A percentile compares a stretch with the other conserved stretches of the same genome.
Conservation (phyloP, 2,329 filamentous ascomycete genomes). For the Lasiodiplodia gonubiensis region DNA sequence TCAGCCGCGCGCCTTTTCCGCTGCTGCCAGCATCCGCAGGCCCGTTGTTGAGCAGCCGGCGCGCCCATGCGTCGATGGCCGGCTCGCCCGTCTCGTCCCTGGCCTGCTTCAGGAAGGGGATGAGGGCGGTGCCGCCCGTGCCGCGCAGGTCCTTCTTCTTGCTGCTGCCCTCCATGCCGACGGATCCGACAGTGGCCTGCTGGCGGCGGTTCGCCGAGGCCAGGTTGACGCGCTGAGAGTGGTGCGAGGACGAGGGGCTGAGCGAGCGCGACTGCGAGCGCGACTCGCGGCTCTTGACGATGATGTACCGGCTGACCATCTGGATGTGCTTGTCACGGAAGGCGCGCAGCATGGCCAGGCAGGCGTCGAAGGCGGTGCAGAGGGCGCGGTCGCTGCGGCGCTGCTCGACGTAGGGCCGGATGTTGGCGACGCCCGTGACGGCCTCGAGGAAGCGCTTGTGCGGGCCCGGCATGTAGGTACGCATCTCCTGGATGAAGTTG, state of each 20-base stretch:
- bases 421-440: constrained; percentile 79
- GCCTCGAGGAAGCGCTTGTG: constrained; percentile 89
- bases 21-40: constrained; percentile 40
- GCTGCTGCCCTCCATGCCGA: constrained; percentile 31
- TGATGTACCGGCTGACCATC: constrained; percentile 94
- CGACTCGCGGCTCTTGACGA: constrained; percentile 81
- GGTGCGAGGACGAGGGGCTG: constrained; percentile 51
- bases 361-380: constrained; percentile 85
- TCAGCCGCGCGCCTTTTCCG: constrained; percentile 55
- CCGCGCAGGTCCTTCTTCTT: constrained; percentile 70
- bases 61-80: constrained; percentile 73
- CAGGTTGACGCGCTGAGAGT: constrained; percentile 60
- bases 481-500: constrained; percentile 97
- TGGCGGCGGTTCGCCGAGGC: constrained; percentile 55
- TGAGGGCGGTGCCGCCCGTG: constrained; percentile 90
- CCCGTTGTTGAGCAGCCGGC: constrained; percentile 62
- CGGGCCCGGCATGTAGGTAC: constrained; percentile 92
- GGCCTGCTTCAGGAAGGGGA: constrained; percentile 95
- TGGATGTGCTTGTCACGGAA: constrained; percentile 95
- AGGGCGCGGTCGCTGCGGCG: constrained; percentile 68
- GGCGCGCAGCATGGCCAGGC: constrained; percentile 75
- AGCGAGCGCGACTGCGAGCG: constrained; percentile 63
- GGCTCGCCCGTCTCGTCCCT: constrained; percentile 95
- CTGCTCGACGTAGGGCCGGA: constrained; percentile 78
- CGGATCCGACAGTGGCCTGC: constrained; percentile 31